phyloP scores from a whole-genome alignment of 441 rosid genomes.

The Cnidoscolus chayamansa region DNA sequence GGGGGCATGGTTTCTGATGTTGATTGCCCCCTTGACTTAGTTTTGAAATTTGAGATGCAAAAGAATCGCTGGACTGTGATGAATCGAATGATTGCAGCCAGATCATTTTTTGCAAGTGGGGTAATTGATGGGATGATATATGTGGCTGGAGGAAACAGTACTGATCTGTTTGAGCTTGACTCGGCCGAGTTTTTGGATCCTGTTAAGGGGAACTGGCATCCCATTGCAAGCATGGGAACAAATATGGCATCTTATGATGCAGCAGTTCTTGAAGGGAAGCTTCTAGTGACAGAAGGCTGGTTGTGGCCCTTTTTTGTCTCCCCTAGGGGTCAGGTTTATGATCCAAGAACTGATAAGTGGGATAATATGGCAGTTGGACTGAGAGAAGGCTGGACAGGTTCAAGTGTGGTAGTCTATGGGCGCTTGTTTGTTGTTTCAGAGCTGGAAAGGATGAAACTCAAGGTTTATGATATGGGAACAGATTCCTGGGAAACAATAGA shows the following conservation, averaged over 20 bases:
- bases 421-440: constrained; percentile 78
- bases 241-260: constrained; percentile 84
- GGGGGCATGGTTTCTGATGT: constrained; percentile 85
- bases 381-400: constrained; percentile 94
- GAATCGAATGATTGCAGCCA: constrained; percentile 58
- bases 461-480: constrained; percentile 55
- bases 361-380: constrained; percentile 76
- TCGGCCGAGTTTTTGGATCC: constrained; percentile 79
- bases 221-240: constrained; percentile 65
- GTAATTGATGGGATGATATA: constrained; percentile 71
- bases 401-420: constrained; percentile 71
- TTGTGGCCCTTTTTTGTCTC: constrained; percentile 86
- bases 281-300: constrained; percentile 93
- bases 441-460: constrained; percentile 85
- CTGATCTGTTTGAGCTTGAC: constrained; percentile 66
- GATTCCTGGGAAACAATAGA: constrained; percentile 77
- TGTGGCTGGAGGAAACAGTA: constrained; percentile 83
- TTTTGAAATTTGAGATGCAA: constrained; percentile 72
- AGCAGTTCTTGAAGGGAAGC: constrained; percentile 80
- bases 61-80: constrained; percentile 80
- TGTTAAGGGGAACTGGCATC: constrained; percentile 54
- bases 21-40: constrained; percentile 77
- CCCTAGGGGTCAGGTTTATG: constrained; percentile 86
- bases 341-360: constrained; percentile 67
- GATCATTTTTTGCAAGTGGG: constrained; percentile 79